phyloP scores from a whole-genome alignment of 768 basidiomycete genomes.

The Panaeolus papilionaceus region DNA sequence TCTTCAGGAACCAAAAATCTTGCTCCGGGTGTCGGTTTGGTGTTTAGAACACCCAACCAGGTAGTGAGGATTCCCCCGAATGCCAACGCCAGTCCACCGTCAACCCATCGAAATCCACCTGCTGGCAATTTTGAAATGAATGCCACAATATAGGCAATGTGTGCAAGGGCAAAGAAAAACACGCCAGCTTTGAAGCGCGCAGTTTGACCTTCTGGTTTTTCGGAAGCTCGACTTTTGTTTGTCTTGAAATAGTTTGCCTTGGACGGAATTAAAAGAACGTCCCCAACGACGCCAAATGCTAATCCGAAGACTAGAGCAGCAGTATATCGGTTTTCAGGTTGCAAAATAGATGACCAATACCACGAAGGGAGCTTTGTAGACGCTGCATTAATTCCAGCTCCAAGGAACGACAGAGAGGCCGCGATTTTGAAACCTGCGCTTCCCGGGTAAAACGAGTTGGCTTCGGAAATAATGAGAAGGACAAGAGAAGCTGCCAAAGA shows the following conservation, averaged over 20 bases:
- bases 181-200: slow-evolving; percentile 30
- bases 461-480: slow-evolving; percentile 30
- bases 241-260: slow-evolving; percentile 21
- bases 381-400: slow-evolving; percentile 23
- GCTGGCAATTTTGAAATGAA: slow-evolving; percentile 13
- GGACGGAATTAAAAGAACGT: slow-evolving; percentile 32
- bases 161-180: slow-evolving; percentile 30
- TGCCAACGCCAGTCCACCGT: slow-evolving; percentile 23
- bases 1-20: slow-evolving; percentile 27
- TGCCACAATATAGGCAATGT: slow-evolving; percentile 25
- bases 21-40: slow-evolving; percentile 17
- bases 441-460: slow-evolving; percentile 28
- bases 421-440: slow-evolving; percentile 30
- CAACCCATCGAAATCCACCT: slow-evolving; percentile 20
- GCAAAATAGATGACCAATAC: neutral
- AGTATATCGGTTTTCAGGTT: slow-evolving; percentile 22
- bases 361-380: slow-evolving; percentile 12
- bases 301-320: slow-evolving; percentile 28
- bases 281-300: slow-evolving; percentile 29
- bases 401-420: slow-evolving; percentile 31
- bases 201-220: slow-evolving; percentile 25
- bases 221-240: neutral
- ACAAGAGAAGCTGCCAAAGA: slow-evolving; percentile 26
- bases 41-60: slow-evolving; percentile 30
- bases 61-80: slow-evolving; percentile 24